Evolutionary conservation across 1,139 yeast genomes (phyloP).

Genomic region (Spathaspora sp.): DNA sequence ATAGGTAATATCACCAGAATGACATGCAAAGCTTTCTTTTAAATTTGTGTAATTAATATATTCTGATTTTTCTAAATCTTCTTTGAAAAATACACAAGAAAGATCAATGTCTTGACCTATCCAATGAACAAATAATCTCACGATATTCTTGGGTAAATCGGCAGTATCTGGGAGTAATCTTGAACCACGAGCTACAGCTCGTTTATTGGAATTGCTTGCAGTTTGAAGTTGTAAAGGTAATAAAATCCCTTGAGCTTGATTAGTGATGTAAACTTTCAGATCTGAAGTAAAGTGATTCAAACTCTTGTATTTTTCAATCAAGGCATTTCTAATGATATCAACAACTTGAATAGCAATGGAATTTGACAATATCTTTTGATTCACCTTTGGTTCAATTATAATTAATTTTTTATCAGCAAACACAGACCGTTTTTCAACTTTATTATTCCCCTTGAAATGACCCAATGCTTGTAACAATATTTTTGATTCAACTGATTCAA

Average conservation of each 20-base stretch:
- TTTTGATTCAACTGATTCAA: conserved; percentile 8
- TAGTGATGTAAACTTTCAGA: conserved; percentile 6
- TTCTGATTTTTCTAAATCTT: conserved; percentile 5
- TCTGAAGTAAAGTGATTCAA: background rate
- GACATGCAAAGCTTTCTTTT: conserved; percentile 7
- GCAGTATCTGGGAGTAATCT: conserved; percentile 6
- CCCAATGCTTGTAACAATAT: conserved; percentile 12
- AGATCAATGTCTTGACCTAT: conserved; percentile 13
- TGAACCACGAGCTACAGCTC: conserved; percentile 11
- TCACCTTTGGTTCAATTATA: background rate
- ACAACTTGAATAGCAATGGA: background rate
- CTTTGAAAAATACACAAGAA: conserved; percentile 9
- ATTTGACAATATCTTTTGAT: background rate
- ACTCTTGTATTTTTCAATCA: background rate
- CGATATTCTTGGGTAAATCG: conserved; percentile 4
- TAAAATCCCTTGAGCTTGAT: conserved; percentile 6
- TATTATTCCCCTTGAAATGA: conserved; percentile 10
- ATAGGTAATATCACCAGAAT: conserved; percentile 13
- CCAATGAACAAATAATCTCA: conserved; percentile 14
- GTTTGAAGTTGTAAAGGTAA: conserved; percentile 8
- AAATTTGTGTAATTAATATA: conserved; percentile 3
- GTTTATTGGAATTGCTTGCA: conserved; percentile 6
- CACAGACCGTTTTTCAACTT: background rate
- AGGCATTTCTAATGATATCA: background rate
- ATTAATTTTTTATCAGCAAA: background rate